Evolutionary conservation across 164 flowering plant species (phyloP), one percentile per base, ranked within the genome.

Genomic region (Cinnamomum chago): DNA sequence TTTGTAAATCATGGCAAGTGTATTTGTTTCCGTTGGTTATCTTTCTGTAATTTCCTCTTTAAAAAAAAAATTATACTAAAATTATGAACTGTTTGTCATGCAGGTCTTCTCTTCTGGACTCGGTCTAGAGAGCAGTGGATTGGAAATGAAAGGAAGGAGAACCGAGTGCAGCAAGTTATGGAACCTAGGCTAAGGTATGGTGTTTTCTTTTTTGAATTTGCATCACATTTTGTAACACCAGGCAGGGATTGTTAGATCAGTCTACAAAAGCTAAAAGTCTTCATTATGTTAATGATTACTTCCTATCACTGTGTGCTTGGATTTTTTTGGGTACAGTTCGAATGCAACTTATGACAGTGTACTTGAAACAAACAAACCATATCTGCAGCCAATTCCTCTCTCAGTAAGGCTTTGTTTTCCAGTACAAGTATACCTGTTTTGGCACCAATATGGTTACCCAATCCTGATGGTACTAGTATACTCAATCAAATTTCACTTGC

Each of bases 91-190:
- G 28, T 14, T 30, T 22, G 20, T 24, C 28, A 25, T 72, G 66
- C 83, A 92, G 97, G 94, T 65, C 83, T 89, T 72, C 82, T 84
- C 80, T 88, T 86, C n/a, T 92, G 97, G 95, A 89, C 84, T 67
- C 87, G 84, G 74, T 81, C 80, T 12, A 86, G 97, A 82, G 86
- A 87, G 78, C 88, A 90, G 68, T 92, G 95, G 95, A 67, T 85
- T 77, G 88, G 83, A 77, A 82, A 82, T 68, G 82, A 75, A 65
- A 88, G 58, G 68, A 6, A 73, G 30, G 79, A 71, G 30, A 83
- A 77, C 28, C 81, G 64, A 27, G 50, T 71, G n/a, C 77, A 74
- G 70, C 84, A 84, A 76, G 80, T 73, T 67, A 83, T 77, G 70
- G 88, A 83, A 64, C 87, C 88, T 58, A 82, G 79, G 79, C 73